Evolutionary conservation across 2,329 filamentous ascomycete species (phyloP), one percentile per base, ranked within the genome.

Genomic region (Apiospora koreana): DNA sequence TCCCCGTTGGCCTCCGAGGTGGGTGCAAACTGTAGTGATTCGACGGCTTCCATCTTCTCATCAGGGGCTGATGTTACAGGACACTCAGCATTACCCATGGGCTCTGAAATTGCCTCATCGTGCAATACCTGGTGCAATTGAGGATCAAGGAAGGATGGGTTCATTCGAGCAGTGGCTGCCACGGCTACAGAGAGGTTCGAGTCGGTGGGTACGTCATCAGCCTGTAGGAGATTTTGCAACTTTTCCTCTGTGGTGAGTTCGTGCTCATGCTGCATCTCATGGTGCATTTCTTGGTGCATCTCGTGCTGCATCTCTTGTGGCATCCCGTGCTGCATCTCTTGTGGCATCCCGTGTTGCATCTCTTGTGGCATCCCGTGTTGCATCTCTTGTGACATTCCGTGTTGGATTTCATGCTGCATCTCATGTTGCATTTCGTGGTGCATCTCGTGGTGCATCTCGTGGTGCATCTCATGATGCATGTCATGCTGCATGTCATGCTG

Each of bases 151-250:
- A 89, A 83, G 0, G 85, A 83, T 1, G 85, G 84, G 65, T 87
- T 86, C 6, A 90, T 79, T 62, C 87, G 86, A 62, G 87, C 87
- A 0, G 87, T 83, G 1, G 87, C 88, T 0, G 87, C 87, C 23
- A 85, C 87, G 1, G 88, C 87, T 71, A 89, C 86, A 1, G 86
- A 86, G 68, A 89, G 80, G 58, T 85, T 86, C 0, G 86, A 80
- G 0, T 84, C 81, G 42, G 88, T 83, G 8, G 84, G 79, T 1
- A 80, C 79, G 4, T 80, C 75, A 12, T 80, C 78, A 16, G 80
- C 79, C 23, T 80, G 78, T 4, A 83, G 74, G 14, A 86, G 80
- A 25, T 83, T 85, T 71, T 86, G 85, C 1, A 89, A 79, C 71
- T 85, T 83, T 74, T 88, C 86, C 72, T 88, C 86, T 5, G 83